Conservation (phyloP, 371 early-diverging fungal species). For the Neoconidiobolus thromboides region DNA sequence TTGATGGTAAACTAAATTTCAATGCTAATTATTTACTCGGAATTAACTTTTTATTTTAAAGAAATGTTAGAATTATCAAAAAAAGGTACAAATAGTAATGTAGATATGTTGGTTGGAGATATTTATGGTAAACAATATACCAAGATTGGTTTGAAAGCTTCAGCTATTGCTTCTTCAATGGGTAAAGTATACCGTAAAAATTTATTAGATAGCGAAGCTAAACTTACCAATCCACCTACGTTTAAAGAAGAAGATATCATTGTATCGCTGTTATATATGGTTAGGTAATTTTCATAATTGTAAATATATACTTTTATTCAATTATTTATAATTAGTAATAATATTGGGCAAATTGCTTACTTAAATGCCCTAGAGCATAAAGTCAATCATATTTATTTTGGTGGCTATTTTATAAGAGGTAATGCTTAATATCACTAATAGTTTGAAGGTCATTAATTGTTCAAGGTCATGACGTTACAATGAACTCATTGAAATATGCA, state of each 20-base stretch:
- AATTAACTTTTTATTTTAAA: slow-evolving; percentile 6
- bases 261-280: slow-evolving; percentile 72
- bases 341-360: slow-evolving; percentile 95
- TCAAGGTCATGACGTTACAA: slow-evolving; percentile 76
- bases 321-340: slow-evolving; percentile 44
- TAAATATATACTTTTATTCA: background rate
- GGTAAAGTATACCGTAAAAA: slow-evolving; percentile 84
- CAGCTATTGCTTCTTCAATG: slow-evolving; percentile 87
- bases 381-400: slow-evolving; percentile 82
- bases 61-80: slow-evolving; percentile 90
- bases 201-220: slow-evolving; percentile 21
- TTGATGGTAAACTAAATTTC: slow-evolving; percentile 39
- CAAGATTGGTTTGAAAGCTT: slow-evolving; percentile 69
- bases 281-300: slow-evolving; percentile 28
- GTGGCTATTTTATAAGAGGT: slow-evolving; percentile 90
- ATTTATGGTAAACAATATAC: slow-evolving; percentile 83
- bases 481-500: slow-evolving; percentile 90
- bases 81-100: slow-evolving; percentile 77
- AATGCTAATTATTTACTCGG: too few relatives aligned
- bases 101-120: slow-evolving; percentile 89
- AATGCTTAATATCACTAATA: slow-evolving; percentile 2
- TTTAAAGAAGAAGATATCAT: slow-evolving; percentile 67
- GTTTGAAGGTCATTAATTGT: background rate
- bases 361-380: slow-evolving; percentile 84
- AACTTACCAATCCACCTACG: slow-evolving; percentile 18